Evolutionary conservation across 2,329 filamentous ascomycete genomes (phyloP).

Genomic region (Talaromyces atroroseus): DNA sequence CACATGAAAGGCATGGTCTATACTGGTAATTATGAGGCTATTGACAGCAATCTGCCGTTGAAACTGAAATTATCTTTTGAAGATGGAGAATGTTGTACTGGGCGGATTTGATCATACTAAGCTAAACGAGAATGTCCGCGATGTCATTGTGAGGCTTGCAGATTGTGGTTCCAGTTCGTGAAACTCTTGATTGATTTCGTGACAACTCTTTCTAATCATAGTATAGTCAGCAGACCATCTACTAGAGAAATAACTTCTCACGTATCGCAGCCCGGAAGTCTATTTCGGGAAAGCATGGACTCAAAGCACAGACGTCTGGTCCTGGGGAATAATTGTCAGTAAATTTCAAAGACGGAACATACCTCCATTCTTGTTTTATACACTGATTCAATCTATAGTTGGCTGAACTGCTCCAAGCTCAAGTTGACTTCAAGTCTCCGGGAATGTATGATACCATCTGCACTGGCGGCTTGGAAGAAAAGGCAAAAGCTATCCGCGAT

Average conservation of each 20-base stretch:
- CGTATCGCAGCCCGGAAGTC: constrained; percentile 17
- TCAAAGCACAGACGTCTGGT: constrained; percentile 17
- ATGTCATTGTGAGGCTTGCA: constrained; percentile 16
- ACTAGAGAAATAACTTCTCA: constrained; percentile 15
- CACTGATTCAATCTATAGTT: constrained; percentile 7
- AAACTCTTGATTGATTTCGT: neutral
- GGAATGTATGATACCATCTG: constrained; percentile 15
- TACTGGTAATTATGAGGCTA: neutral
- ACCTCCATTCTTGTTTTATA: neutral
- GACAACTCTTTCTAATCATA: constrained; percentile 1
- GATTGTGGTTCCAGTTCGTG: constrained; percentile 17
- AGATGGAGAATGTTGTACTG: constrained; percentile 18
- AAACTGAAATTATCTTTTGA: constrained; percentile 8
- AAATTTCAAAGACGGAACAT: neutral
- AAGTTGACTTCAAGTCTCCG: constrained; percentile 15
- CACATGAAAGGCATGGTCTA: constrained; percentile 17
- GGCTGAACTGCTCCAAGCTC: constrained; percentile 15
- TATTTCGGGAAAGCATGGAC: constrained; percentile 17
- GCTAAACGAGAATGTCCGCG: constrained; percentile 15
- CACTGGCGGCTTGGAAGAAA: constrained; percentile 14
- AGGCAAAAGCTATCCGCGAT: constrained; percentile 13
- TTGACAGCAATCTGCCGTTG: no score
- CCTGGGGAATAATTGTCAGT: constrained; percentile 19
- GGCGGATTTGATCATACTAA: constrained; percentile 14
- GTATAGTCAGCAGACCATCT: constrained; percentile 15